These are phyloP conservation scores for Penicillium longicatenatum DNA, from an alignment of 495 filamentous ascomycete species.

Conservation along the genomic window DNA sequence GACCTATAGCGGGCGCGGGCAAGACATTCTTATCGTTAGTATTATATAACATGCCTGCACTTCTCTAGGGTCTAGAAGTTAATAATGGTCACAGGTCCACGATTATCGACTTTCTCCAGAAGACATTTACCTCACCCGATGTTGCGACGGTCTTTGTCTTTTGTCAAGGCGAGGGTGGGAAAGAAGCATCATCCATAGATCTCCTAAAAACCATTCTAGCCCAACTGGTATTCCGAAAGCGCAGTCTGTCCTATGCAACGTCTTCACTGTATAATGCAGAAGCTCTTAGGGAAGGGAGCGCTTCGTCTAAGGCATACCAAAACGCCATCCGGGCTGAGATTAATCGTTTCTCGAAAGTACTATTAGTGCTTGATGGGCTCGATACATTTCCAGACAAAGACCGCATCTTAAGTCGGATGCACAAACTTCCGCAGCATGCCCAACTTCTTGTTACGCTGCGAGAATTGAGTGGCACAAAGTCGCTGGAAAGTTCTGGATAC, in stretches of 20 bases:
- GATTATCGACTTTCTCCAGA: slow-evolving; percentile 33
- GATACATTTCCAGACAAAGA: slow-evolving; percentile 35
- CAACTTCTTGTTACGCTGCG: slow-evolving; percentile 38
- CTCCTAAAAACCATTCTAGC: slow-evolving; percentile 32
- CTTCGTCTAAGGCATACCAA: slow-evolving; percentile 35
- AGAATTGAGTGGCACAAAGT: slow-evolving; percentile 14
- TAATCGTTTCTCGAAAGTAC: slow-evolving; percentile 35
- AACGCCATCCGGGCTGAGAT: slow-evolving; percentile 39
- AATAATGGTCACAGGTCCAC: slow-evolving; percentile 20
- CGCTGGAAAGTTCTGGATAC: background rate
- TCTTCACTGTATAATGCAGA: slow-evolving; percentile 28
- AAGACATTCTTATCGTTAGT: slow-evolving; percentile 41
- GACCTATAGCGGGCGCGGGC: slow-evolving; percentile 34
- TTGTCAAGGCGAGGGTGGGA: slow-evolving; percentile 33
- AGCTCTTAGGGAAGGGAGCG: slow-evolving; percentile 18
- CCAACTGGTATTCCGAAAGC: slow-evolving; percentile 37
- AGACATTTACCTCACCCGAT: slow-evolving; percentile 35
- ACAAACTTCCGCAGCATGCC: slow-evolving; percentile 38
- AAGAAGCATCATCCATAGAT: slow-evolving; percentile 23
- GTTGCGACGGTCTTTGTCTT: slow-evolving; percentile 37
- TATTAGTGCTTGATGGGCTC: slow-evolving; percentile 36
- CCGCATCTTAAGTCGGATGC: slow-evolving; percentile 32
- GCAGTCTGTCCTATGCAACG: slow-evolving; percentile 24
- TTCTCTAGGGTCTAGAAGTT: background rate
- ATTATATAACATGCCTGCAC: background rate